Conservation (phyloP, 208 protist species). For the Plasmodiophora brassicae region DNA sequence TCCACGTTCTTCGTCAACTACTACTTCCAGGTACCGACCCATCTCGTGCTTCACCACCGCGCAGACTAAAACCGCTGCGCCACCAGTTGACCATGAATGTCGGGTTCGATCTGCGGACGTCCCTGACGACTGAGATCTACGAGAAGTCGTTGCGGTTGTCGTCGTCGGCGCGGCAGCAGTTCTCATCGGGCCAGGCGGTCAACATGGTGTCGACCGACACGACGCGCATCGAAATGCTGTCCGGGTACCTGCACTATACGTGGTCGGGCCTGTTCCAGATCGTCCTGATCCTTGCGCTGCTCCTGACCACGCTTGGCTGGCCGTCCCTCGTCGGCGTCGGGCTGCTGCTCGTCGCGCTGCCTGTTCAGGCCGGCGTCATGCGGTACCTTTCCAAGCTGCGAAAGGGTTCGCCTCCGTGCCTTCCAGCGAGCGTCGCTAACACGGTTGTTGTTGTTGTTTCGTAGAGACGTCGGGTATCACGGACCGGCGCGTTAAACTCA, state of each 20-base stretch:
- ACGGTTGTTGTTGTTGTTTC: too few species aligned
- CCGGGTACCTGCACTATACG: neutral
- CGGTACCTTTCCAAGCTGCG: neutral
- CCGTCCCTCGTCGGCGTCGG: neutral
- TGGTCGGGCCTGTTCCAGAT: neutral
- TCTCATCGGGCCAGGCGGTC: neutral
- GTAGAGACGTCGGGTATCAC: too few species aligned
- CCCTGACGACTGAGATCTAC: neutral
- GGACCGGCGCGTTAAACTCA: conserved; percentile 18
- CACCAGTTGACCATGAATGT: too few species aligned
- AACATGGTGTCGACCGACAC: conserved; percentile 15
- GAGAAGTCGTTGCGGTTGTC: neutral
- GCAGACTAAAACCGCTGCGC: too few species aligned
- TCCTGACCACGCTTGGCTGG: neutral
- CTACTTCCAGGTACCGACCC: too few species aligned
- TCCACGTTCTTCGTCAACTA: too few species aligned
- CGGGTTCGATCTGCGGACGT: neutral
- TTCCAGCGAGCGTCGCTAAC: too few species aligned
- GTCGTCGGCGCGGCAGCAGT: neutral
- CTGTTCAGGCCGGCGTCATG: too few species aligned
- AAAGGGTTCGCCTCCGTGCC: too few species aligned
- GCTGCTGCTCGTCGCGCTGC: neutral
- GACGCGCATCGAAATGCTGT: neutral
- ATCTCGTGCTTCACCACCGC: too few species aligned
- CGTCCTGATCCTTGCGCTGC: neutral